Base-by-base conservation (phyloP, 1,284 basidiomycete species). In the Cryptococcus sp. region DNA sequence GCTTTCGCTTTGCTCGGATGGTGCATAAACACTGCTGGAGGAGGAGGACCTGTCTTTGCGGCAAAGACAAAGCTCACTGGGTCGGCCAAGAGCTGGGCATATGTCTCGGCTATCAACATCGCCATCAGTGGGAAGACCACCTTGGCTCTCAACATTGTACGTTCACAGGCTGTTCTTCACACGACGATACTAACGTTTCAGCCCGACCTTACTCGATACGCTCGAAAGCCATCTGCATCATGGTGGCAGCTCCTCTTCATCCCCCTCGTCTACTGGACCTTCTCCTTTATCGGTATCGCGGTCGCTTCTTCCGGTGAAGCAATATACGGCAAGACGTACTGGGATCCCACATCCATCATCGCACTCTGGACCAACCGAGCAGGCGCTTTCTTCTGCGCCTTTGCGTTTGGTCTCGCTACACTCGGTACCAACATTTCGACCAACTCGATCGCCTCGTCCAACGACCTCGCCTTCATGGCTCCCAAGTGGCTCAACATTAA, bases 331-430 rank as follows among this genome's bases (percentile, higher is more conserved):
- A 62, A 47, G 4, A 52, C 62, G 31, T 61, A 59, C 52, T 69
- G 67, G 67, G 75, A 53, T 83, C 83, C 76, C 69, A 52, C 85
- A 78, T 78, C 80, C 81, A 62, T 86, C 83, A 69, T 69, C 52
- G 50, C 50, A 10, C 52, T 59, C 28, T 63, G 65, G 67, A 52
- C 57, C 23, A 60, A 56, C 34, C 80, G 86, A 40, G 82, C 86
- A 0, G 86, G 82, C 0, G 81, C 83, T 16, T 90, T 90, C 76
- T 87, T 90, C 63, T 80, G 80, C 1, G 76, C 83, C 0, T 81
- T 85, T 65, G 76, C 79, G n/a, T 70, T 87, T 66, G 75, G 78
- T 14, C 71, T 88, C 26, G 80, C 83, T 21, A 84, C 82, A 4
- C 74, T 87, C 45, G 85, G 85, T 28, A 83, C 83, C 43, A 87